Conservation (phyloP, 441 rosid genomes). For the Gossypium gossypioides region DNA sequence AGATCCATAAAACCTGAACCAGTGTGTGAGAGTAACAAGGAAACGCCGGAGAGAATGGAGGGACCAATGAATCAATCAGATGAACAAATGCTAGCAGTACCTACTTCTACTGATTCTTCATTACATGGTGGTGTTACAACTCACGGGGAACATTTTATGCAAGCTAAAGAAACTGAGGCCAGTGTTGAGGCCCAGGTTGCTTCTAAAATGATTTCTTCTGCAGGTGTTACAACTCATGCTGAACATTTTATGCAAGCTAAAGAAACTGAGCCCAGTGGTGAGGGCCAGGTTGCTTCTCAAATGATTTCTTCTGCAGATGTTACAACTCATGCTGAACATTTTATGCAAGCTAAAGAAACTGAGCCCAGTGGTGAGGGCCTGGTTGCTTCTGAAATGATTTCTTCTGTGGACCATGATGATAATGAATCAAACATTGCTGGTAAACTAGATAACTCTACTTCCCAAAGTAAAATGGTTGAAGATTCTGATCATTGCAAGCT, state of each 20-base stretch:
- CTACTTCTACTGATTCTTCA: neutral
- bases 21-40: constrained; percentile 22
- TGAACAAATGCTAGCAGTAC: neutral
- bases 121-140: neutral
- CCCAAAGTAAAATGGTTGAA: constrained; percentile 25
- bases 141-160: constrained; percentile 7
- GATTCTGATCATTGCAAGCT: constrained; percentile 17
- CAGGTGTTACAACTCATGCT: neutral
- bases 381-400: constrained; percentile 17
- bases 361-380: constrained; percentile 16
- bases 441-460: constrained; percentile 20
- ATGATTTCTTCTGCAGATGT: constrained; percentile 11
- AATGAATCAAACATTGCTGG: constrained; percentile 23
- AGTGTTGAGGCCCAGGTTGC: constrained; percentile 20
- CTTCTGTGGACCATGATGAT: constrained; percentile 21
- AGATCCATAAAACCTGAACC: constrained; percentile 45
- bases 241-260: constrained; percentile 14
- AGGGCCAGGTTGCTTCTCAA: constrained; percentile 21
- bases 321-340: constrained; percentile 5
- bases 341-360: constrained; percentile 13
- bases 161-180: constrained; percentile 14
- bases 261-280: constrained; percentile 12
- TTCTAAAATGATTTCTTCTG: constrained; percentile 15
- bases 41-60: constrained; percentile 22
- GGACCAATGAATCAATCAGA: constrained; percentile 10